Evolutionary conservation across 176 grass and related monocot genomes (phyloP).

Genomic region (Puccinellia tenuiflora): DNA sequence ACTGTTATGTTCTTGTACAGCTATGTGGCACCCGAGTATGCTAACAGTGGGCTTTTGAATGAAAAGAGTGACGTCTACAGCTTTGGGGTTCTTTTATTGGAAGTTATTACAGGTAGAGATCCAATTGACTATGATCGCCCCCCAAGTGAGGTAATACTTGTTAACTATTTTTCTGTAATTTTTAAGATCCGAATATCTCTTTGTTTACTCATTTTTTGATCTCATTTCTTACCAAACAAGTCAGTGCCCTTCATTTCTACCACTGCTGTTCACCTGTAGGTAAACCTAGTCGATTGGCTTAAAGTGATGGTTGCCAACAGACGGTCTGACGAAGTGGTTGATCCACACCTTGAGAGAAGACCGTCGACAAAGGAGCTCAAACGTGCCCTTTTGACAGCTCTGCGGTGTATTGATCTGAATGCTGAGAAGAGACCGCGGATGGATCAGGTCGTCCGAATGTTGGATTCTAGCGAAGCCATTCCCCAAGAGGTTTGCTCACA

Average conservation of each 20-base stretch:
- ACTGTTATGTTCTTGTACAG: slow-evolving; percentile 37
- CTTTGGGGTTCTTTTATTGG: slow-evolving; percentile 93
- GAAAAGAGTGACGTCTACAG: slow-evolving; percentile 99
- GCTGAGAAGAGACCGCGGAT: slow-evolving; percentile 88
- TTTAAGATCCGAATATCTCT: not conserved
- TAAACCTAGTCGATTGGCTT: slow-evolving; percentile 98
- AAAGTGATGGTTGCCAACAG: slow-evolving; percentile 94
- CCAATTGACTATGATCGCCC: slow-evolving; percentile 84
- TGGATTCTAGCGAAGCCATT: slow-evolving; percentile 69
- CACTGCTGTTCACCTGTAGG: slow-evolving; percentile 40
- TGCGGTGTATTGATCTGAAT: slow-evolving; percentile 93
- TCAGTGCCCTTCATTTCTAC: not conserved
- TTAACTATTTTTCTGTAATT: not conserved
- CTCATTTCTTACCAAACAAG: slow-evolving; percentile 8
- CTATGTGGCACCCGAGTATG: slow-evolving; percentile 95
- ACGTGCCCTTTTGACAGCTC: slow-evolving; percentile 78
- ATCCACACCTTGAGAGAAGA: slow-evolving; percentile 79
- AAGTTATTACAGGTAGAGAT: slow-evolving; percentile 97
- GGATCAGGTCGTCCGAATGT: slow-evolving; percentile 94
- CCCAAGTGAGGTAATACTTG: slow-evolving; percentile 71
- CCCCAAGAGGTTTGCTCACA: slow-evolving; percentile 57
- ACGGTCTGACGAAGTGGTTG: slow-evolving; percentile 87
- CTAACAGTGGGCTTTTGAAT: slow-evolving; percentile 91
- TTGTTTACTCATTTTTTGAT: not conserved
- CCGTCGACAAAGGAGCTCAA: slow-evolving; percentile 86